Conservation (phyloP, 768 basidiomycete species). For the Boletellus sp. region DNA sequence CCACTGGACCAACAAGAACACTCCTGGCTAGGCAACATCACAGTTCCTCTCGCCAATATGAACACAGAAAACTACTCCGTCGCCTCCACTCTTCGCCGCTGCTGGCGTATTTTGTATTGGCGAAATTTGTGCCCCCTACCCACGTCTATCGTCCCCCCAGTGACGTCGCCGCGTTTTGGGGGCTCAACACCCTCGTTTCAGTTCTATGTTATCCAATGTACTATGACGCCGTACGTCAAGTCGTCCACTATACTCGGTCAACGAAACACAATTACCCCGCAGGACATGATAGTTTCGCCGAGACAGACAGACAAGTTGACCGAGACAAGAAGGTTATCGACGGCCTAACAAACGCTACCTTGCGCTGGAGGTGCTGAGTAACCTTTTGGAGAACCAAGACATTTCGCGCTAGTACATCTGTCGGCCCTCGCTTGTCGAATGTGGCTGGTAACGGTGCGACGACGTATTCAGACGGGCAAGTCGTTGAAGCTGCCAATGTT, state of each 20-base stretch:
- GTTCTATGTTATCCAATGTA: constrained; percentile 74
- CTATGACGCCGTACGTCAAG: constrained; percentile 51
- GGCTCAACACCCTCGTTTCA: constrained; percentile 57
- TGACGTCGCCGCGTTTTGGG: constrained; percentile 56
- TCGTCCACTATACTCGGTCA: constrained; percentile 72
- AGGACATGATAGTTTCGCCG: constrained; percentile 48
- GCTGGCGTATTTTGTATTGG: constrained; percentile 86
- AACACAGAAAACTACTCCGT: constrained; percentile 71
- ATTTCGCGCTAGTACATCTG: constrained; percentile 72
- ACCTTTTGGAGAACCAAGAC: constrained; percentile 81
- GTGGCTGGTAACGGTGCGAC: no score
- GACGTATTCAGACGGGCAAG: constrained; percentile 63
- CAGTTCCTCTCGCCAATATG: constrained; percentile 73
- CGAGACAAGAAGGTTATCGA: neutral
- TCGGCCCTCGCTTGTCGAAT: no score
- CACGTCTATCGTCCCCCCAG: constrained; percentile 35
- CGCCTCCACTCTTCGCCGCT: constrained; percentile 55
- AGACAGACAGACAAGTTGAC: constrained; percentile 49
- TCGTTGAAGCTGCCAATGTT: neutral
- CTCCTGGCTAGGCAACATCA: constrained; percentile 81
- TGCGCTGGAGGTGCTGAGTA: constrained; percentile 49
- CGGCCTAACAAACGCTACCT: neutral
- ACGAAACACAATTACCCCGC: constrained; percentile 56
- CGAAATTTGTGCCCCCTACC: constrained; percentile 60
- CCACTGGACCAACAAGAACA: constrained; percentile 69